phyloP scores from a whole-genome alignment of 129 eudicot species.

The Saussurea involucrata region DNA sequence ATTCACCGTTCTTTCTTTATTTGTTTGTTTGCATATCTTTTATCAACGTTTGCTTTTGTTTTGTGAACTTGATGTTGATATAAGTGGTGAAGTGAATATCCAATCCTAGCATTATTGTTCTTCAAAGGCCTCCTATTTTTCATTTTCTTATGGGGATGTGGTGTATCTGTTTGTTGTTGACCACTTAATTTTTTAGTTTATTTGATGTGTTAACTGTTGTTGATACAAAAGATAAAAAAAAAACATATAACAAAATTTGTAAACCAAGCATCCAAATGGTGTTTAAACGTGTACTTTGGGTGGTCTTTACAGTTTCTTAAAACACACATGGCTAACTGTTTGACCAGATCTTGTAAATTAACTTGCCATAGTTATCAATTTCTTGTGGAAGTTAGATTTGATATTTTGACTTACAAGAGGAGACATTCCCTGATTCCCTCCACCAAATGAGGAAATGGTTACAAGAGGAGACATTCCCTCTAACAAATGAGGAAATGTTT shows the following conservation, averaged over 20 bases:
- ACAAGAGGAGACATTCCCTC: not conserved
- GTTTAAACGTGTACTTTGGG: not conserved
- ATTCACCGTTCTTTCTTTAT: not conserved
- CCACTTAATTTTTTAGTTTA: not conserved
- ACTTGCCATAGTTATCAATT: no score
- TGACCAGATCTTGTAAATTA: no score
- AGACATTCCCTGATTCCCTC: not conserved
- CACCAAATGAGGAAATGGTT: no score
- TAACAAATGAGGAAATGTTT: no score
- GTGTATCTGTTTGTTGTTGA: not conserved
- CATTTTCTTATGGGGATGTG: not conserved
- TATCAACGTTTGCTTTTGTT: not conserved
- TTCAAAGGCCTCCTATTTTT: not conserved
- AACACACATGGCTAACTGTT: not conserved
- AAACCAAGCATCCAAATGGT: not conserved
- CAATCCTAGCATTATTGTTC: not conserved
- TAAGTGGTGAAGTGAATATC: not conserved
- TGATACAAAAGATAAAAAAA: not conserved
- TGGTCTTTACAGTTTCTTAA: no score
- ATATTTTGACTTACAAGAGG: not conserved
- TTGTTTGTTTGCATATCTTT: not conserved
- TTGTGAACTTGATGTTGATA: not conserved
- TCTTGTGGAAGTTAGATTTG: not conserved
- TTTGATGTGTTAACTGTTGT: not conserved
- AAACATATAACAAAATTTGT: not conserved